Percentiles rank a stretch among this genome's conserved stretches.
Evolutionary conservation across 75 land plant species (phyloP).

Genomic region (Ceratopteris richardii): DNA sequence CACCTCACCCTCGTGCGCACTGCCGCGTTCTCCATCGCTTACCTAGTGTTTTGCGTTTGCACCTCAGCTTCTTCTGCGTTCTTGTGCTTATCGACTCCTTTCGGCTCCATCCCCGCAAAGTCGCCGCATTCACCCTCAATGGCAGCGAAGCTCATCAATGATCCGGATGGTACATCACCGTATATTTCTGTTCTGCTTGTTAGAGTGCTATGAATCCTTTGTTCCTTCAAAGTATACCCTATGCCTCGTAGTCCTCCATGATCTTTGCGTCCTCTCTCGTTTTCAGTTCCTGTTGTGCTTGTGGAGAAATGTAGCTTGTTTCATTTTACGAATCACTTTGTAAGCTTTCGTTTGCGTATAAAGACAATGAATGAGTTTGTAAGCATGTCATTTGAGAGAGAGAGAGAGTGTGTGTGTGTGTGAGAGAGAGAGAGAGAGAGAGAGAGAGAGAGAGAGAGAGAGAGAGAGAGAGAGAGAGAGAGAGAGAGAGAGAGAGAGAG

Average conservation of each 20-base stretch:
- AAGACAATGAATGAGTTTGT: no score
- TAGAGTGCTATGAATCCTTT: not conserved
- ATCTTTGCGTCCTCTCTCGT: not conserved
- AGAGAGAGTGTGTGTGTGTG: no score
- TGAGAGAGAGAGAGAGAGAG: no score
- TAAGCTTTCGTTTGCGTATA: no score
- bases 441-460: constrained; percentile 1
- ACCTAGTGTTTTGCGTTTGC: no score
- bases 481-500: no score
- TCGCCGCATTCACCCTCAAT: not conserved
- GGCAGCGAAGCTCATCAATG: constrained; percentile 5
- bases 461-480: no score
- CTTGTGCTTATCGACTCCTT: not conserved
- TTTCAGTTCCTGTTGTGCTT: not conserved
- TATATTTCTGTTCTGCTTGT: not conserved
- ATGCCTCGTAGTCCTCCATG: not conserved
- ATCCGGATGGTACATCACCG: not conserved
- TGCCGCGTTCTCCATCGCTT: no score
- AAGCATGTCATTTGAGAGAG: no score
- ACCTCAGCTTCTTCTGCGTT: not conserved
- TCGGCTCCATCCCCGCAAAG: not conserved
- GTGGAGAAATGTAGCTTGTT: not conserved
- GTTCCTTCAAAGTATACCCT: not conserved
- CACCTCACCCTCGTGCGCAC: no score
- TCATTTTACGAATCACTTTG: not conserved